Percentiles rank a stretch among this genome's conserved stretches.
Conservation (phyloP, 352 stramenopile genomes). For the Albugo candida region DNA sequence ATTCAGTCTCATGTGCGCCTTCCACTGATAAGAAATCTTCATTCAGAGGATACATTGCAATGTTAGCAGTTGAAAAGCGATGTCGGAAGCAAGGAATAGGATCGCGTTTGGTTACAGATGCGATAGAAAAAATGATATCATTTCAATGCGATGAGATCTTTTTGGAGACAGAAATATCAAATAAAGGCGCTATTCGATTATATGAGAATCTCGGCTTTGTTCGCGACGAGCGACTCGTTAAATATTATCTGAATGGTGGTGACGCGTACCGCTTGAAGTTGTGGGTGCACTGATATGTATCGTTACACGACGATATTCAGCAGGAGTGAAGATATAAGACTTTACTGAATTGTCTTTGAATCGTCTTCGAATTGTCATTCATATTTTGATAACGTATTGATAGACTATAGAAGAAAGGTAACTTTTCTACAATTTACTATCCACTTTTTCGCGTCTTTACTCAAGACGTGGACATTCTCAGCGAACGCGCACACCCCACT, state of each 20-base stretch:
- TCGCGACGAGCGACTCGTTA: slow-evolving; percentile 81
- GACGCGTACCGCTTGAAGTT: slow-evolving; percentile 89
- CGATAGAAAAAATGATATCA: slow-evolving; percentile 77
- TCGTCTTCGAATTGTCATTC: no score
- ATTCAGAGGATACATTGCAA: slow-evolving; percentile 87
- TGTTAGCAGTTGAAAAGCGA: slow-evolving; percentile 85
- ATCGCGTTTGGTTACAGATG: slow-evolving; percentile 67
- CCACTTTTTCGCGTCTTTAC: no score
- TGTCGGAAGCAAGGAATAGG: slow-evolving; percentile 82
- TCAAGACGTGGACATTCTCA: no score
- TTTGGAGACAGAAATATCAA: slow-evolving; percentile 88
- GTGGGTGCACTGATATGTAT: slow-evolving; percentile 51
- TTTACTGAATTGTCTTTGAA: no score
- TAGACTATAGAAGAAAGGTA: no score
- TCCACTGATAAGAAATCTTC: slow-evolving; percentile 11
- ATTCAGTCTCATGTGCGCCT: slow-evolving; percentile 3
- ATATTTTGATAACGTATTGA: no score
- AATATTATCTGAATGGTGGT: slow-evolving; percentile 91
- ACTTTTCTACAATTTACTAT: no score
- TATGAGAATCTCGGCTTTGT: slow-evolving; percentile 90
- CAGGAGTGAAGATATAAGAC: no score
- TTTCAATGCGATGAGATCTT: slow-evolving; percentile 76
- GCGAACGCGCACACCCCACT: no score
- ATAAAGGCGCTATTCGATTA: slow-evolving; percentile 77
- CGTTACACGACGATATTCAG: no score